Evolutionary conservation across 306 rosid genomes (phyloP), one percentile per base, ranked within the genome.

Genomic region (Mimosa pudica): DNA sequence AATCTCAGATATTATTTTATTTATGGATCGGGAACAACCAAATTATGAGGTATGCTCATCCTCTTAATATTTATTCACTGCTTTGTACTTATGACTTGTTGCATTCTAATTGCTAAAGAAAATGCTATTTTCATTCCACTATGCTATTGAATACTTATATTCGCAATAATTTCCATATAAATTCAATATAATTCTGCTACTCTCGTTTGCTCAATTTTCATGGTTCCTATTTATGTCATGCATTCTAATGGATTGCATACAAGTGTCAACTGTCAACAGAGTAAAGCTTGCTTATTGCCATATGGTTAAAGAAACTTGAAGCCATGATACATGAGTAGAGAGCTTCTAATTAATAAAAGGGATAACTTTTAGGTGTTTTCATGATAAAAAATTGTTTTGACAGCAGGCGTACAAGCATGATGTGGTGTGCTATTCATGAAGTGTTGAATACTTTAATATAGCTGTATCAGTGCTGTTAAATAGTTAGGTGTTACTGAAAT

Each of bases 11-110:
- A 57, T 88, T 71, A 76, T 81, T 71, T n/a, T 86, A 64, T 85
- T 77, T 72, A 8, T 52, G 58, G 84, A 83, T 77, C 83, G 69
- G 55, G 89, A 79, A 74, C 77, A 72, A 41, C 80, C 67, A 30
- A 58, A 72, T 79, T 61, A 83, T 84, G 67, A 87, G 97, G 98
- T 94, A 67, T 74, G 79, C 77, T 68, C 68, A 44, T 84, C 45
- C 85, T 35, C 67, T 77, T 65, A 81, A 58, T 70, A 20, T 46
- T 70, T 70, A 20, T 46, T 70, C 41, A 11, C 74, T 20, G 17
- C 10, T 44, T 18, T 46, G 3, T 18, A 24, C 55, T 69, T 24
- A 3, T 24, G 14, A 24, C 12, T 57, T 57, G 32, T 17, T 49
- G 44, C 54, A 45, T 20, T 46, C 18, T 46, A 14, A 70, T 70